Evolutionary conservation across 2,329 filamentous ascomycete genomes (phyloP), one percentile per base, ranked within the genome.

Genomic region (Triangularia setosa): DNA sequence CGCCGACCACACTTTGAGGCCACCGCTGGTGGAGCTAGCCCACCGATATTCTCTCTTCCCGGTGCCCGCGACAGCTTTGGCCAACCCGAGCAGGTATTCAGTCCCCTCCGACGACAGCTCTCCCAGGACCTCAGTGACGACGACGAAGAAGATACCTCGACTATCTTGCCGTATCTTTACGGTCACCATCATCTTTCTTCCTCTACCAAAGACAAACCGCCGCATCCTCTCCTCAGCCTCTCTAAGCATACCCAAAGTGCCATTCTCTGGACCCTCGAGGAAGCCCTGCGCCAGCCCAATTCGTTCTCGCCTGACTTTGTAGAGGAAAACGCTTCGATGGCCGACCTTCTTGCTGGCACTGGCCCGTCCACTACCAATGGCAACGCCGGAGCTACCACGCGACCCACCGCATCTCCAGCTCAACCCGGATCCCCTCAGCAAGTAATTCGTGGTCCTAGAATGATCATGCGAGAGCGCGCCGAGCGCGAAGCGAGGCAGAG

Each of bases 251-350:
- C 92, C 56, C 91, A 92, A 69, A 91, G 90, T 76, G 94, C 95
- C 40, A 93, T 99, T 75, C 89, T 96, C 72, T 98, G 91, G 81
- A 88, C 93, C 40, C 86, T 98, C 64, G 93, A 98, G 81, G 92
- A 96, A 80, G 92, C 92, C 40, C 84, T 98, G 70, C 90, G 93
- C 70, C 86, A 89, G 56, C 93, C 94, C 1, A 85, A 92, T 69
- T 81, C 87, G 58, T 96, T 98, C 78, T 96, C 93, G 8, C 84
- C 90, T 24, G 93, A 97, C 77, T 80, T 89, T 70, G 84, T 89
- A 66, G 95, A 99, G 82, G 91, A 96, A 81, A 90, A 91, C 84
- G 91, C 93, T 71, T 86, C 87, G 73, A 98, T 99, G 93, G 90
- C 93, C 71, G 93, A 97, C 76, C 83, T 97, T 71, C 77, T 82